Evolutionary conservation across 2,329 filamentous ascomycete species (phyloP), one percentile per base, ranked within the genome.

Genomic region (Teratosphaeria pseudoeucalypti): DNA sequence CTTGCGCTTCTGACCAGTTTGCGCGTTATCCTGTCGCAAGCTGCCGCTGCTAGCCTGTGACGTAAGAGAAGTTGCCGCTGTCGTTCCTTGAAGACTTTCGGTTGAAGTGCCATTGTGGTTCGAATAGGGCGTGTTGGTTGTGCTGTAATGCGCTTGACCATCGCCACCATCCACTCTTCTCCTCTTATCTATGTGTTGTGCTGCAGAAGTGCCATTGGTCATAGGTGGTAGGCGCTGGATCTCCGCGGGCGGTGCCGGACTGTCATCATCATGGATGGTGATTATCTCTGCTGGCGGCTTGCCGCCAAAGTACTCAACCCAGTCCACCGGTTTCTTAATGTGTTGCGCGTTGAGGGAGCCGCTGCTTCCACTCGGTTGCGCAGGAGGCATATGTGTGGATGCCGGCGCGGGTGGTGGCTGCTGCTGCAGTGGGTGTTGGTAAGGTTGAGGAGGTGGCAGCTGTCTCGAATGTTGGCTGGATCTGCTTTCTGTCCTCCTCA

Each of bases 1-100:
- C 77, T 96, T 96, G 69, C 92, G 84, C 78, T 97, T 97, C 74
- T 94, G 88, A 37, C 91, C 90, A n/a, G 84, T 79, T 57, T 82
- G 79, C 34, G 78, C 78, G 56, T 86, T 82, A 63, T 87, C 83
- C 56, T 89, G 86, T 69, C 89, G 86, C 39, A 78, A 71, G 39
- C 80, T 81, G 6, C 43, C 43, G 64, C 78, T 83, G 73, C 81
- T 82, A 32, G 78, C 78, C 66, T 82, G 80, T 6, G 89, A 92
- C 14, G 86, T 87, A 6, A 92, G 77, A 14, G 92, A 97, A 0
- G 94, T 96, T 3, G 71, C 67, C 5, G 91, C 86, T 52, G 92
- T 92, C 0, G 92, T 96, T 3, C 90, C 94, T 69, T 92, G 68
- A 10, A 71, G 62, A 62, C 69, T 71, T 49, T 72, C 70, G 1